Conservation (phyloP, 768 basidiomycete genomes). For the Hericium erinaceus region DNA sequence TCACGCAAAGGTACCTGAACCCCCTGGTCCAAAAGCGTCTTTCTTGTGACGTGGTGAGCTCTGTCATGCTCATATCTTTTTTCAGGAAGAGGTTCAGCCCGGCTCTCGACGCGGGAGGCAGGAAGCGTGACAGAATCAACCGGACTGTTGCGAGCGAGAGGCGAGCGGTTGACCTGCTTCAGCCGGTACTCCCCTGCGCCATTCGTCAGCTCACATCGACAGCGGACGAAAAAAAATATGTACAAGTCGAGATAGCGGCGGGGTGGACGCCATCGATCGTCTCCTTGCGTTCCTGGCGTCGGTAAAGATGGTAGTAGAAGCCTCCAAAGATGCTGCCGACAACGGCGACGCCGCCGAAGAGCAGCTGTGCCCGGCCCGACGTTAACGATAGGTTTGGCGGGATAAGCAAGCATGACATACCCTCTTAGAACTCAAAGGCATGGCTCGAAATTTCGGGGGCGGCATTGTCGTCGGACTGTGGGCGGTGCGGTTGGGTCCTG, state of each 20-base stretch:
- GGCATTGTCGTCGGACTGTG: no score
- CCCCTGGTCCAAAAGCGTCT: not conserved
- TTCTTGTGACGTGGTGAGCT: not conserved
- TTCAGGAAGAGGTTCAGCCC: not conserved
- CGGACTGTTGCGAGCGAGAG: not conserved
- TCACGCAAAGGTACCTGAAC: not conserved
- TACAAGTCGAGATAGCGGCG: not conserved
- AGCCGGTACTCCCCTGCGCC: not conserved
- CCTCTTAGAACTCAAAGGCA: no score
- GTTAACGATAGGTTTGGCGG: not conserved
- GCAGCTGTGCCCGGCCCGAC: not conserved
- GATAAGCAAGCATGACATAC: no score
- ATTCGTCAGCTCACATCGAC: not conserved
- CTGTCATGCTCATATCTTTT: not conserved
- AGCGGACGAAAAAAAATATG: not conserved
- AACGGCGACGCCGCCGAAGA: not conserved
- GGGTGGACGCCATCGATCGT: not conserved
- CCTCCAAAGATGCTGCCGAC: not conserved
- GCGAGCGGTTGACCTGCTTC: not conserved
- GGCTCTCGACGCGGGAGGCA: not conserved
- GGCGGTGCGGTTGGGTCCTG: no score
- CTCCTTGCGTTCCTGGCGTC: not conserved
- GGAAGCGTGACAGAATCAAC: not conserved
- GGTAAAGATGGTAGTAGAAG: not conserved
- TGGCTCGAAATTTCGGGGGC: no score